These are phyloP conservation scores for Myrmaecium sp. DNA, from an alignment of 2,329 filamentous ascomycete genomes.

Conservation along the genomic window DNA sequence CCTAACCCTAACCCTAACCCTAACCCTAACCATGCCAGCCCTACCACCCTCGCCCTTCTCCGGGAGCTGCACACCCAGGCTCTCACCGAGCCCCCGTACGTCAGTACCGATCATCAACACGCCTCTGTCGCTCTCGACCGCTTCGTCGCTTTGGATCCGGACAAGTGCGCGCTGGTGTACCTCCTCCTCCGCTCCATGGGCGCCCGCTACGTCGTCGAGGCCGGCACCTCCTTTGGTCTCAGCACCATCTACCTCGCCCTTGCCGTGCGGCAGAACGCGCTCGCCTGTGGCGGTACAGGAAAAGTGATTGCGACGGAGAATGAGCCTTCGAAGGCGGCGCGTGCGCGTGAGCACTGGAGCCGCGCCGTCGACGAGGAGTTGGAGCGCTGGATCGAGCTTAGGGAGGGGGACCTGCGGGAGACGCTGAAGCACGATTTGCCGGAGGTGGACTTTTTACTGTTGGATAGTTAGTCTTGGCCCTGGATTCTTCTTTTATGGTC, in stretches of 20 bases:
- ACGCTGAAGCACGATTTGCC: conserved; percentile 35
- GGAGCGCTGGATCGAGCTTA: conserved; percentile 34
- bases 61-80: too few species aligned
- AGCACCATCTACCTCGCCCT: conserved; percentile 46
- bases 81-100: too few species aligned
- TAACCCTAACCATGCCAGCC: too few species aligned
- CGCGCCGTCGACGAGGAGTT: conserved; percentile 31
- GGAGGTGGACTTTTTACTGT: conserved; percentile 38
- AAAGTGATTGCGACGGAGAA: conserved; percentile 45
- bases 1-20: too few species aligned
- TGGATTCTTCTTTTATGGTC: conserved; percentile 2
- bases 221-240: conserved; percentile 44
- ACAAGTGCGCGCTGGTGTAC: conserved; percentile 42
- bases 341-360: conserved; percentile 37
- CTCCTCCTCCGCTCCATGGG: conserved; percentile 32
- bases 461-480: conserved; percentile 38
- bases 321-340: conserved; percentile 35
- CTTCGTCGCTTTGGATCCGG: conserved; percentile 41
- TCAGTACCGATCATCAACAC: too few species aligned
- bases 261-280: conserved; percentile 34
- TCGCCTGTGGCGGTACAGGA: conserved; percentile 14
- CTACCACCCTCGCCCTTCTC: too few species aligned
- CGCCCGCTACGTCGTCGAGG: conserved; percentile 39
- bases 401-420: conserved; percentile 40
- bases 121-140: too few species aligned